Percentiles rank a stretch among this genome's conserved stretches.
phyloP scores from a whole-genome alignment of 176 grass and related monocot species.

The Typha latifolia region DNA sequence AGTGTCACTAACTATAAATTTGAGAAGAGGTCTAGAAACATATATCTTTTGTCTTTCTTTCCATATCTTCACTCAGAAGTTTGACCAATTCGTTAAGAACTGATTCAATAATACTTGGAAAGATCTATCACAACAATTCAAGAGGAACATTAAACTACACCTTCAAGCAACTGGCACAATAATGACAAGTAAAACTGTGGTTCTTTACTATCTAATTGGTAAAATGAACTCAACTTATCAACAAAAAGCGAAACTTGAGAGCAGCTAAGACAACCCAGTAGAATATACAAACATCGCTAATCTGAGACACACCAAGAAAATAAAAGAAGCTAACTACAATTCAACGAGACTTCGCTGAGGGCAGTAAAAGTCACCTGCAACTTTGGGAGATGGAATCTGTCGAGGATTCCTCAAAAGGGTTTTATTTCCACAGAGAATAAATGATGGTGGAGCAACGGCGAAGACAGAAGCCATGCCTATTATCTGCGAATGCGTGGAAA shows the following conservation, averaged over 20 bases:
- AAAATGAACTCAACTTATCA: too few relatives aligned
- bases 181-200: too few relatives aligned
- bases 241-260: not conserved
- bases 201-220: too few relatives aligned
- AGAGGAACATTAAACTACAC: too few relatives aligned
- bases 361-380: slow-evolving; percentile 29
- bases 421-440: slow-evolving; percentile 14
- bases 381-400: slow-evolving; percentile 14
- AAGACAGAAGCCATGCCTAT: slow-evolving; percentile 33
- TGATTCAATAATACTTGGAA: too few relatives aligned
- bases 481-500: not conserved
- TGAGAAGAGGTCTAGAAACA: not conserved
- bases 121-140: too few relatives aligned
- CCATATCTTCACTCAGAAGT: too few relatives aligned
- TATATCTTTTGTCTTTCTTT: not conserved
- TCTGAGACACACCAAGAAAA: not conserved
- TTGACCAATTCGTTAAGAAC: too few relatives aligned
- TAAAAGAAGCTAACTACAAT: not conserved
- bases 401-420: slow-evolving; percentile 11
- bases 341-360: not conserved
- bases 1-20: not conserved
- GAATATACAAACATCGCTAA: too few relatives aligned
- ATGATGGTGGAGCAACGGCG: slow-evolving; percentile 25
- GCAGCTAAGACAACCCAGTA: too few relatives aligned
- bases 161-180: too few relatives aligned